Base-by-base conservation (phyloP, 2,329 filamentous ascomycete species). In the Bipolaris gigantea region DNA sequence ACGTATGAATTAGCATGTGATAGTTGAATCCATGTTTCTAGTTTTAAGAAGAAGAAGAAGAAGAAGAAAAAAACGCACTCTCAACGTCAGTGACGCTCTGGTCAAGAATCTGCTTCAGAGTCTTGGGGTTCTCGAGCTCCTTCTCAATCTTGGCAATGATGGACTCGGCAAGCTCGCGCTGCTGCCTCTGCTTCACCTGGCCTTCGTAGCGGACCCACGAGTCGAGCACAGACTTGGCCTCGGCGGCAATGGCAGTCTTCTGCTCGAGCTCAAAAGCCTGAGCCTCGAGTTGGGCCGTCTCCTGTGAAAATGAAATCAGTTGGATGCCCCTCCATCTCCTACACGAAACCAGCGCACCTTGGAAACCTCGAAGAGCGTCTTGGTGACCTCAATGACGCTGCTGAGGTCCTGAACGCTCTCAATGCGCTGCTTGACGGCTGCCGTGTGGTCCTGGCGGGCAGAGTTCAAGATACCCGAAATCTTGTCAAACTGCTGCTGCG, bases 171-270 rank as follows among this genome's bases (percentile, higher is more conserved):
- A 99, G 86, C 85, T 99, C 94, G 80, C 85, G 88, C 85, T 99
- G 94, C 84, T 99, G 92, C 77, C 94, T 89, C 83, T 93, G 89
- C 89, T 97, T 99, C 75, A 99, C 92, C 84, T 97, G 94, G 71
- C 89, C 83, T 83, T 99, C 94, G 80, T 99, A 99, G 76, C 94
- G 89, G 63, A 97, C 92, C 95, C 94, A 99, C 54, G 92, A 97
- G 78, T 99, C 94, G 64, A 99, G 87, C 56, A 97, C 94, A 59
- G 84, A 73, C 88, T 97, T 99, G 74, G 93, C 93, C 85, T 99
- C 94, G 62, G 86, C 82, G 55, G 92, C 92, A 65, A 99, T 83
- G 69, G 92, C 89, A 59, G 93, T 97, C 82, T 88, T 88, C 82
- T 99, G 94, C 85, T 97, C 92, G 67, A 97, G 87, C 85, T 97